These are phyloP conservation scores for Zymoseptoria ardabiliae DNA, from an alignment of 2,329 filamentous ascomycete species.

Conservation along the genomic window DNA sequence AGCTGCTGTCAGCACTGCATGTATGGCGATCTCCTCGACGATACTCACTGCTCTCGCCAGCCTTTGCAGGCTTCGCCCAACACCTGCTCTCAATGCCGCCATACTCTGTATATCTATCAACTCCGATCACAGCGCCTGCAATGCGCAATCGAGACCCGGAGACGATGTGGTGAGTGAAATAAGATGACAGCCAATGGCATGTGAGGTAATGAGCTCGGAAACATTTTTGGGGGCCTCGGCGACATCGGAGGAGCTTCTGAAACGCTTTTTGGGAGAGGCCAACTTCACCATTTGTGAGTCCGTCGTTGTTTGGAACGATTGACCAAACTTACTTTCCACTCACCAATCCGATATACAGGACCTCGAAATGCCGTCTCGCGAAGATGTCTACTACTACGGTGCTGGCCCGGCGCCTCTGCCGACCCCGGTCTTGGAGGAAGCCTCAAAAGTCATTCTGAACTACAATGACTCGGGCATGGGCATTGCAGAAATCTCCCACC, in stretches of 20 bases:
- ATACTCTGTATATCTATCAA: constrained; percentile 1
- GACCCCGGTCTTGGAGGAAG: constrained; percentile 69
- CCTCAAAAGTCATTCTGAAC: constrained; percentile 71
- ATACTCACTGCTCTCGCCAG: constrained; percentile 16
- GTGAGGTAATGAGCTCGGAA: constrained; percentile 6
- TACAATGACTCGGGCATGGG: constrained; percentile 75
- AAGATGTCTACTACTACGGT: constrained; percentile 78
- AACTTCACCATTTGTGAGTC: background rate
- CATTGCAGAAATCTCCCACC: constrained; percentile 84
- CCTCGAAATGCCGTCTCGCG: constrained; percentile 57
- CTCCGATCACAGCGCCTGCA: background rate
- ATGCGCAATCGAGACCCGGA: background rate
- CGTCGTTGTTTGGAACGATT: background rate
- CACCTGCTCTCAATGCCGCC: constrained; percentile 16
- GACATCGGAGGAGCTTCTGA: background rate
- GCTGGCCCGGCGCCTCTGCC: constrained; percentile 85
- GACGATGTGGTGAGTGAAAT: background rate
- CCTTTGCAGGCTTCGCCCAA: constrained; percentile 14
- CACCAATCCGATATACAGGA: background rate
- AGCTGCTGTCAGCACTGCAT: background rate
- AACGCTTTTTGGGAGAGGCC: background rate
- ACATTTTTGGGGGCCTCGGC: background rate
- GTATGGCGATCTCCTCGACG: background rate
- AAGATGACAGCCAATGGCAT: constrained; percentile 10
- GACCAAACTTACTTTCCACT: no score